Percentiles rank a stretch among this genome's conserved stretches.
These are phyloP conservation scores for Dalbergia cultrata DNA, from an alignment of 306 rosid species.

Conservation along the genomic window DNA sequence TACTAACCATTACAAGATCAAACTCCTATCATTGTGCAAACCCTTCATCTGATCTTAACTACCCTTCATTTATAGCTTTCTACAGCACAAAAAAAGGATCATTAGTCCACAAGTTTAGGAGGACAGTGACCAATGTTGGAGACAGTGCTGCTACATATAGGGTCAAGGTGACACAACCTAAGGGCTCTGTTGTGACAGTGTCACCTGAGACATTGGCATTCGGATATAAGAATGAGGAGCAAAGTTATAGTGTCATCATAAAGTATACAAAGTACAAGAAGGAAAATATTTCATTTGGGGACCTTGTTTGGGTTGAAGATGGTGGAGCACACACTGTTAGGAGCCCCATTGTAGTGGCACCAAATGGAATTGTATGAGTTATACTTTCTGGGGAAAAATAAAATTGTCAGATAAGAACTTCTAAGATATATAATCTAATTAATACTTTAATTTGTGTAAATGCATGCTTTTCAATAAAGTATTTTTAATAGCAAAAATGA, in stretches of 20 bases:
- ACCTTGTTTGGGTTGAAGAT: constrained; percentile 49
- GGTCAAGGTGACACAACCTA: constrained; percentile 48
- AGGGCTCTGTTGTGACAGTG: constrained; percentile 49
- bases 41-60: constrained; percentile 59
- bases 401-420: no score
- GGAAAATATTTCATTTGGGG: constrained; percentile 40
- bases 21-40: constrained; percentile 45
- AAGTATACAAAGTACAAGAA: background rate
- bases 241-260: constrained; percentile 39
- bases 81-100: constrained; percentile 16
- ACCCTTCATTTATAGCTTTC: constrained; percentile 59
- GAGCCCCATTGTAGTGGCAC: constrained; percentile 53
- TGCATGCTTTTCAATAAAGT: no score
- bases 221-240: constrained; percentile 51
- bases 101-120: constrained; percentile 38
- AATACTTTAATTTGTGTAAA: no score
- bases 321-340: constrained; percentile 39
- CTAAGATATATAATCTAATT: no score
- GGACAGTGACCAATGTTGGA: constrained; percentile 62
- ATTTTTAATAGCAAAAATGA: no score
- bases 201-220: constrained; percentile 46
- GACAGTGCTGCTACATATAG: constrained; percentile 53
- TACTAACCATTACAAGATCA: constrained; percentile 53
- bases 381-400: background rate
- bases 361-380: constrained; percentile 37